phyloP scores from a whole-genome alignment of 331 rosid species.

The Acacia concinna region DNA sequence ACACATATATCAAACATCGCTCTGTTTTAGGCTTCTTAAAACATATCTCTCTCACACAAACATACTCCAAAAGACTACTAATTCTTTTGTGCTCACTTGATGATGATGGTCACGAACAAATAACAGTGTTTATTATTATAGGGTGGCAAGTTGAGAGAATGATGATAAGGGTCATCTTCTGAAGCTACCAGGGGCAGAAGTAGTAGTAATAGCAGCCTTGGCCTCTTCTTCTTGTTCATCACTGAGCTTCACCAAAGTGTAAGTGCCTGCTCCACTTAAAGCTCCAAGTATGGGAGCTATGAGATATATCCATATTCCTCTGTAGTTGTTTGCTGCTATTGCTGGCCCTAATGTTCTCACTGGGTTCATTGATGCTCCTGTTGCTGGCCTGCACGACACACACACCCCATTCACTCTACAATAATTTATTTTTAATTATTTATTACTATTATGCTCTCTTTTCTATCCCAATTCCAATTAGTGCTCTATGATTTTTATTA shows the following conservation, averaged over 20 bases:
- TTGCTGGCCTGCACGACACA: slow-evolving; percentile 43
- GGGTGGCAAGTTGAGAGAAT: slow-evolving; percentile 11
- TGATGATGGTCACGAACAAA: too few relatives aligned
- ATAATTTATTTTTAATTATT: too few relatives aligned
- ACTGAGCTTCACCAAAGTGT: slow-evolving; percentile 68
- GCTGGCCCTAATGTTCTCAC: slow-evolving; percentile 92
- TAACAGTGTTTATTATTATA: neutral
- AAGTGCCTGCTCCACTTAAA: slow-evolving; percentile 71
- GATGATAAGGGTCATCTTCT: slow-evolving; percentile 39
- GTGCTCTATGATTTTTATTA: neutral
- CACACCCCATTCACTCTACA: neutral
- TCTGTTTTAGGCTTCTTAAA: neutral
- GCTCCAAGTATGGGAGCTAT: slow-evolving; percentile 84
- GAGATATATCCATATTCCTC: slow-evolving; percentile 81
- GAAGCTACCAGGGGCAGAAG: slow-evolving; percentile 54
- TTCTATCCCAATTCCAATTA: neutral
- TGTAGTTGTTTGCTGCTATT: slow-evolving; percentile 74
- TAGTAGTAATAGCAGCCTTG: slow-evolving; percentile 29
- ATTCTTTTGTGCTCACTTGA: too few relatives aligned
- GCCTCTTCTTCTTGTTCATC: slow-evolving; percentile 52
- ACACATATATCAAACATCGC: neutral
- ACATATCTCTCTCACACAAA: neutral
- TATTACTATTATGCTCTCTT: too few relatives aligned
- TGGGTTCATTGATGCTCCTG: slow-evolving; percentile 94
- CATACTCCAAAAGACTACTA: neutral